Conservation (phyloP, 345 rosid genomes). For the Erucastrum elatum region DNA sequence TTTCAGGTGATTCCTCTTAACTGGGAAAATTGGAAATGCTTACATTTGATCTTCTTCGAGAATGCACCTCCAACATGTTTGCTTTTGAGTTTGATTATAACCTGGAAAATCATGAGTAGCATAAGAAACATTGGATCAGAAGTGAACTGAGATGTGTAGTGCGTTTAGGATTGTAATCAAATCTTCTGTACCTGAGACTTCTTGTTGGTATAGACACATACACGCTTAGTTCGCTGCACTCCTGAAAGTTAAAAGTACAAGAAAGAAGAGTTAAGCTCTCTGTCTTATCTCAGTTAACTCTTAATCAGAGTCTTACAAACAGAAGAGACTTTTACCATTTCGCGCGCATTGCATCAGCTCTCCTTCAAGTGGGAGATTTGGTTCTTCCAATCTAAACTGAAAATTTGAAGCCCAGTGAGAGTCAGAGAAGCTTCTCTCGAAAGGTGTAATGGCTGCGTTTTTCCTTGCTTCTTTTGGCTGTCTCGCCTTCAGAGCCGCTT, state of each 20-base stretch:
- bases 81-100: slow-evolving; percentile 45
- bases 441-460: slow-evolving; percentile 83
- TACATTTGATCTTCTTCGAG: slow-evolving; percentile 44
- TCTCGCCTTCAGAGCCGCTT: slow-evolving; percentile 80
- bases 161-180: slow-evolving; percentile 3
- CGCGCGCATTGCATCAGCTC: slow-evolving; percentile 37
- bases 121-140: slow-evolving; percentile 15
- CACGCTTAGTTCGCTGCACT: slow-evolving; percentile 37
- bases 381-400: slow-evolving; percentile 34
- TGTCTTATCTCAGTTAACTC: slow-evolving; percentile 16
- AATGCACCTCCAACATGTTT: slow-evolving; percentile 45
- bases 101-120: slow-evolving; percentile 30
- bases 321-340: slow-evolving; percentile 31
- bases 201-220: slow-evolving; percentile 37
- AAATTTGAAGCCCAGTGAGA: slow-evolving; percentile 44
- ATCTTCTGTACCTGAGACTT: slow-evolving; percentile 37
- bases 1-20: slow-evolving; percentile 14
- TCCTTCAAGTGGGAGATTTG: slow-evolving; percentile 37
- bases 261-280: slow-evolving; percentile 7
- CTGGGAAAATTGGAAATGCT: slow-evolving; percentile 9
- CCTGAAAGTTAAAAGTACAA: slow-evolving; percentile 29
- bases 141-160: slow-evolving; percentile 17
- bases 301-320: neutral
- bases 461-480: slow-evolving; percentile 82
- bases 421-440: slow-evolving; percentile 59